Base-by-base conservation (phyloP, 371 early-diverging fungal genomes). In the Lichtheimia ramosa region DNA sequence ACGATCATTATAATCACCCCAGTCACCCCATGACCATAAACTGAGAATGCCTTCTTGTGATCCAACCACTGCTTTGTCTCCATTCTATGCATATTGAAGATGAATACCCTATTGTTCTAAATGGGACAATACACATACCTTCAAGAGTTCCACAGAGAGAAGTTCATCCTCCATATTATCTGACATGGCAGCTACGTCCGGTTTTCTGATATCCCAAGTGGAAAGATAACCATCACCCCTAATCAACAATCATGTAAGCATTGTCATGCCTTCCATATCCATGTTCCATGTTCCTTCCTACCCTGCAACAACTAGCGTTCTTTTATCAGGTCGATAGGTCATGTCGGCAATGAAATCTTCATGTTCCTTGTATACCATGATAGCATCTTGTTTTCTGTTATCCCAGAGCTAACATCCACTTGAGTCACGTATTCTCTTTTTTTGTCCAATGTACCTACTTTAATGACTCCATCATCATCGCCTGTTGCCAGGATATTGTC, bases 81-180 rank as follows among this genome's bases (percentile, higher is more conserved):
- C 85, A 66, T 90, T 83, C 82, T 89, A 46, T 16, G 46, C n/a
- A 21, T 46, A 1, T 46, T n/a, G n/a, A n/a, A n/a, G n/a, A n/a
- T n/a, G n/a, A n/a, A n/a, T 16, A 12, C 15, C 0, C 18, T 21
- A 46, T 3, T 5, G 15, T 18, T 14, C 5, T 12, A 16, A 39
- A 50, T 16, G 7, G 23, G 7, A 25, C 8, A 16, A 2, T 2
- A 15, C 16, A 53, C 49, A 54, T 60, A 82, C 83, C 71, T 88
- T 90, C 49, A 96, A 82, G 21, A 94, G 66, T 2, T 76, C 75
- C 6, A 96, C 79, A 4, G 91, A 94, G 49, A 96, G 68, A 43
- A 96, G 80, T 64, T 96, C 98, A 64, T 95, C 96, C 46, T 96
- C 98, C 75, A 93, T 90, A 63, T 93, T 88, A 34, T 90, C 95